Percentiles rank a stretch among this genome's conserved stretches.
Evolutionary conservation across 441 rosid species (phyloP).

Genomic region (Adansonia madagascariensis): DNA sequence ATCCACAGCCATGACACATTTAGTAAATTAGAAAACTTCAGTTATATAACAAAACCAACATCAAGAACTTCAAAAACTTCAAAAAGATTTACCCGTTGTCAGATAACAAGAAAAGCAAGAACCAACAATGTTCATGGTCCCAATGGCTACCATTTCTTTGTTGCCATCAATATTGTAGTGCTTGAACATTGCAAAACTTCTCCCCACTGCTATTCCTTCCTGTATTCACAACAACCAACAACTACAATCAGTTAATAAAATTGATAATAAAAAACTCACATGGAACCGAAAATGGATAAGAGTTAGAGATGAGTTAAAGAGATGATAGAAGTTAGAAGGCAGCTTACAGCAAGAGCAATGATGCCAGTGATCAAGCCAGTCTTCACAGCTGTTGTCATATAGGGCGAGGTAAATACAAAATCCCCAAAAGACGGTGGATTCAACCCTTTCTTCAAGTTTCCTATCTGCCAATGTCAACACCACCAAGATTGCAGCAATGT

Average conservation of each 20-base stretch:
- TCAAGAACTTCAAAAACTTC: neutral
- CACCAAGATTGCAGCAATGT: neutral
- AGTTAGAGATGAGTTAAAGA: neutral
- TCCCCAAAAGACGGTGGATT: conserved; percentile 76
- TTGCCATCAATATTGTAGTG: conserved; percentile 93
- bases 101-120: conserved; percentile 94
- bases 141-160: conserved; percentile 97
- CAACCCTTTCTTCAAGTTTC: conserved; percentile 77
- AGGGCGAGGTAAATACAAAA: conserved; percentile 67
- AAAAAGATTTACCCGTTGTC: conserved; percentile 61
- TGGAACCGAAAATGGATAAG: neutral
- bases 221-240: conserved; percentile 28
- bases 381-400: conserved; percentile 61
- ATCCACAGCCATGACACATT: neutral
- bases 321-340: neutral
- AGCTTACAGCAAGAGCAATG: conserved; percentile 87
- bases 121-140: conserved; percentile 89
- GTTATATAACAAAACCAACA: neutral
- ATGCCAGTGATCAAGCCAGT: conserved; percentile 89
- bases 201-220: conserved; percentile 99
- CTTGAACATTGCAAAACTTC: conserved; percentile 94
- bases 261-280: neutral
- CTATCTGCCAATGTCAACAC: conserved; percentile 55
- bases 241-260: neutral
- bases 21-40: neutral